Evolutionary conservation across 2,329 filamentous ascomycete species (phyloP).

Genomic region (Microsporum ferrugineum): DNA sequence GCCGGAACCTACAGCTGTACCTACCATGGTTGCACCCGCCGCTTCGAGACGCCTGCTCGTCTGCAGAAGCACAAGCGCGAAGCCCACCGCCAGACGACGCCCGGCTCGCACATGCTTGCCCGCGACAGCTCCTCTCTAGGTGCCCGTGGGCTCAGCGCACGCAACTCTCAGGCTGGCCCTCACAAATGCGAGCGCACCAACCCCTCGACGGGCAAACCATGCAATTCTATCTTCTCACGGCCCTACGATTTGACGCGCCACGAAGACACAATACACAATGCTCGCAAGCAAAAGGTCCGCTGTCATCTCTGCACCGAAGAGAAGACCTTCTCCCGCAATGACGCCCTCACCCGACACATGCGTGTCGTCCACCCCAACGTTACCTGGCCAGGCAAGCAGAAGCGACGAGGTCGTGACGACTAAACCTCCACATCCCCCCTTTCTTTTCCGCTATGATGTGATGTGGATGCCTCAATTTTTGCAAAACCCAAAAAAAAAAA

Average conservation of each 20-base stretch:
- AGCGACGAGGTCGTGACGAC: constrained; percentile 28
- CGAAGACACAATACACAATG: constrained; percentile 95
- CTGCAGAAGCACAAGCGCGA: constrained; percentile 95
- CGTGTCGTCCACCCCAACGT: constrained; percentile 86
- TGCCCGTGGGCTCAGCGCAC: constrained; percentile 29
- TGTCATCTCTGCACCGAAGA: constrained; percentile 90
- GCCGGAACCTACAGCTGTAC: constrained; percentile 92
- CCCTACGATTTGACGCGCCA: constrained; percentile 95
- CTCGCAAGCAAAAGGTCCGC: constrained; percentile 83
- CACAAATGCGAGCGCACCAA: constrained; percentile 90
- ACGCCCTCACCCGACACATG: constrained; percentile 89
- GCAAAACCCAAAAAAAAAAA: background rate
- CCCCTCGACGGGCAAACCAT: constrained; percentile 86
- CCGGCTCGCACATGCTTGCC: constrained; percentile 35
- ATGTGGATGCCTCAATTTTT: background rate
- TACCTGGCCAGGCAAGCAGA: constrained; percentile 59
- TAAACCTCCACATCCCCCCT: background rate
- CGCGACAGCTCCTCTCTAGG: constrained; percentile 36
- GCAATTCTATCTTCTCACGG: constrained; percentile 85
- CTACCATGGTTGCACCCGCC: constrained; percentile 76
- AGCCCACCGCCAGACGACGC: constrained; percentile 66
- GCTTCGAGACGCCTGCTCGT: constrained; percentile 77
- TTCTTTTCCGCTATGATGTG: background rate
- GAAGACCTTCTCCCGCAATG: constrained; percentile 91
- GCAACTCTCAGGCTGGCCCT: constrained; percentile 83